Conservation (phyloP, 306 rosid genomes). For the Phaseolus lunatus region DNA sequence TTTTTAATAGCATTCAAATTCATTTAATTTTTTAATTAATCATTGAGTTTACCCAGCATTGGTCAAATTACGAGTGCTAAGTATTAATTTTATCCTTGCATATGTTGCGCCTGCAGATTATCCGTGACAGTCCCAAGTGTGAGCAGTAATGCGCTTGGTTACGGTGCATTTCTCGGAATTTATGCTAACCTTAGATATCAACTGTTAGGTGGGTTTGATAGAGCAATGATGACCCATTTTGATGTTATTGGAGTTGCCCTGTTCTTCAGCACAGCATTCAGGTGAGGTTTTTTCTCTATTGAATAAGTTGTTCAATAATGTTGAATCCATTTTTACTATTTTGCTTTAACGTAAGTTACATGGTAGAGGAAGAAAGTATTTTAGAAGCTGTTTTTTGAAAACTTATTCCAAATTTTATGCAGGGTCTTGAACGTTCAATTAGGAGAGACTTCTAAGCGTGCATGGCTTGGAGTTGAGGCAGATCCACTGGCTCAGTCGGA, state of each 20-base stretch:
- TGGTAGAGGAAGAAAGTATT: constrained; percentile 23
- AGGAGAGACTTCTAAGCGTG: constrained; percentile 92
- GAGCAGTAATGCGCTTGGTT: constrained; percentile 86
- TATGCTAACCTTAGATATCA: constrained; percentile 96
- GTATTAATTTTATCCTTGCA: constrained; percentile 35
- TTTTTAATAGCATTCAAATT: constrained; percentile 19
- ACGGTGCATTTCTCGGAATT: constrained; percentile 98
- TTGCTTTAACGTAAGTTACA: background rate
- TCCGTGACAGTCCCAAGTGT: constrained; percentile 87
- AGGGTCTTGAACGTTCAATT: constrained; percentile 84
- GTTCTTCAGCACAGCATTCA: constrained; percentile 83
- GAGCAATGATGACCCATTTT: constrained; percentile 81
- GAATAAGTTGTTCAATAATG: constrained; percentile 1
- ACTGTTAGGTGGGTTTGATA: constrained; percentile 89
- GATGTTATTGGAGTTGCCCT: constrained; percentile 95
- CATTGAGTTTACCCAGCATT: constrained; percentile 26
- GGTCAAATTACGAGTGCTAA: constrained; percentile 27
- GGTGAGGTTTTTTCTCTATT: constrained; percentile 55
- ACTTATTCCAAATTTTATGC: constrained; percentile 43
- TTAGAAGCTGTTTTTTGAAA: constrained; percentile 20
- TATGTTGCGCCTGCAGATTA: constrained; percentile 59
- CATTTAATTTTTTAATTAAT: constrained; percentile 13
- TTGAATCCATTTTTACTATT: background rate
- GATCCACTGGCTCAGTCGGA: constrained; percentile 88
- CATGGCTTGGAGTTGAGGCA: constrained; percentile 98